Percentiles rank a stretch among this genome's conserved stretches.
Evolutionary conservation across 805 yeast species (phyloP).

Genomic region (Brettanomyces sp.): DNA sequence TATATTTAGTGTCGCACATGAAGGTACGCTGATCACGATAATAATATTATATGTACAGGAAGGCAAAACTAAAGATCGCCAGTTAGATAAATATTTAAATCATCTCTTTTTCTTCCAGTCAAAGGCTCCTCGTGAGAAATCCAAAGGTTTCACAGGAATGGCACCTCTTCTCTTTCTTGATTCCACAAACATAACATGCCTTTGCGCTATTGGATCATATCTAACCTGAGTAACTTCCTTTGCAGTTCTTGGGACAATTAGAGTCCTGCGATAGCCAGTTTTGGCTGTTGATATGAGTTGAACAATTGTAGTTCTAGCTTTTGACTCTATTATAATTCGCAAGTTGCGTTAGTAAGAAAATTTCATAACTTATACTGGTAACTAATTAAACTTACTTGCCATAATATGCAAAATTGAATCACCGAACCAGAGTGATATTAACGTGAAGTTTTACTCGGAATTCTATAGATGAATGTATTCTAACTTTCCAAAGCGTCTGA

Average conservation of each 20-base stretch:
- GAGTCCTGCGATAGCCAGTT: slow-evolving; percentile 80
- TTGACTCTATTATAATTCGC: slow-evolving; percentile 36
- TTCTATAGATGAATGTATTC: too few relatives aligned
- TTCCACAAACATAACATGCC: slow-evolving; percentile 88
- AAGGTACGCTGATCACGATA: too few relatives aligned
- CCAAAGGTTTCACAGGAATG: slow-evolving; percentile 34
- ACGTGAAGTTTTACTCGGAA: too few relatives aligned
- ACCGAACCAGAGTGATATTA: too few relatives aligned
- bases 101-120: slow-evolving; percentile 25
- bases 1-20: too few relatives aligned
- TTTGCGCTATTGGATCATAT: slow-evolving; percentile 79
- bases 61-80: too few relatives aligned
- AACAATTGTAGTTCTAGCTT: slow-evolving; percentile 72
- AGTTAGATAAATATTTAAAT: not conserved
- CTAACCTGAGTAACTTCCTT: slow-evolving; percentile 72
- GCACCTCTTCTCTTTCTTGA: slow-evolving; percentile 73
- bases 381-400: slow-evolving; percentile 1
- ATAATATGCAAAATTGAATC: not conserved
- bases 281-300: slow-evolving; percentile 82
- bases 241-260: slow-evolving; percentile 73
- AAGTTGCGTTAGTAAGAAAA: not conserved
- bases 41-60: too few relatives aligned
- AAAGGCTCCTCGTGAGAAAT: slow-evolving; percentile 36
- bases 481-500: too few relatives aligned
- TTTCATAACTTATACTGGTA: not conserved